A percentile compares a stretch with the other conserved stretches of the same genome.
These are phyloP conservation scores for Canariomyces notabilis DNA, from an alignment of 2,329 filamentous ascomycete genomes.

Conservation along the genomic window DNA sequence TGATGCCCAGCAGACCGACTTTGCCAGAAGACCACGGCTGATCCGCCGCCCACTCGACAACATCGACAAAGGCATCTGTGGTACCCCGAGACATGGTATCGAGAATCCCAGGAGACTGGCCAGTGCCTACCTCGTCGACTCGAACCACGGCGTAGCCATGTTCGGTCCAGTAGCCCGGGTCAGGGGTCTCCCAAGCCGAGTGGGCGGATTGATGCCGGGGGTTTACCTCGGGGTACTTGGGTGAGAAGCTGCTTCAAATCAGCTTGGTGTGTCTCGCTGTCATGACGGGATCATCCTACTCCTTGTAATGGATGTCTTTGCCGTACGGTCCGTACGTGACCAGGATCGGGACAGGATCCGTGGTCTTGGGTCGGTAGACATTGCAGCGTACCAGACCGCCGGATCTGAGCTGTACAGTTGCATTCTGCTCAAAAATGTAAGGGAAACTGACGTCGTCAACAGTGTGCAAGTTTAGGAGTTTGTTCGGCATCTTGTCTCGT, in stretches of 20 bases:
- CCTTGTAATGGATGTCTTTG: slow-evolving; percentile 62
- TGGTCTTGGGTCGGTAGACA: slow-evolving; percentile 26
- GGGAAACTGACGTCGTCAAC: no score
- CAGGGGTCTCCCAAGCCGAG: slow-evolving; percentile 56
- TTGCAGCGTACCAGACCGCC: slow-evolving; percentile 29
- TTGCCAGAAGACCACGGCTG: slow-evolving; percentile 45
- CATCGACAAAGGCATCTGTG: slow-evolving; percentile 44
- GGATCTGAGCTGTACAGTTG: slow-evolving; percentile 26
- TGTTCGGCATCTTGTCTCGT: no score
- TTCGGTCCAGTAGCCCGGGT: slow-evolving; percentile 51
- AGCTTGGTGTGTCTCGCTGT: neutral
- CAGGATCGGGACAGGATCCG: slow-evolving; percentile 46
- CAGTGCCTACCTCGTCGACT: slow-evolving; percentile 45
- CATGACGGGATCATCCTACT: slow-evolving; percentile 6
- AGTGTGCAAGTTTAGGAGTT: no score
- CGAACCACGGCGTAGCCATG: slow-evolving; percentile 52
- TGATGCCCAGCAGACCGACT: slow-evolving; percentile 44
- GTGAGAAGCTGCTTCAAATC: slow-evolving; percentile 31
- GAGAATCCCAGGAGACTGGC: slow-evolving; percentile 43
- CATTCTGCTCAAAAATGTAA: slow-evolving; percentile 21
- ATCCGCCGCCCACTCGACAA: slow-evolving; percentile 45
- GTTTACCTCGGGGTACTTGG: slow-evolving; percentile 45
- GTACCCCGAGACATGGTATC: slow-evolving; percentile 47
- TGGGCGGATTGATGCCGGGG: slow-evolving; percentile 48
- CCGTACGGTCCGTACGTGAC: slow-evolving; percentile 71